Evolutionary conservation across 371 early-diverging fungal genomes (phyloP), one percentile per base, ranked within the genome.

Genomic region (Thermomucor indicae-seudaticae): DNA sequence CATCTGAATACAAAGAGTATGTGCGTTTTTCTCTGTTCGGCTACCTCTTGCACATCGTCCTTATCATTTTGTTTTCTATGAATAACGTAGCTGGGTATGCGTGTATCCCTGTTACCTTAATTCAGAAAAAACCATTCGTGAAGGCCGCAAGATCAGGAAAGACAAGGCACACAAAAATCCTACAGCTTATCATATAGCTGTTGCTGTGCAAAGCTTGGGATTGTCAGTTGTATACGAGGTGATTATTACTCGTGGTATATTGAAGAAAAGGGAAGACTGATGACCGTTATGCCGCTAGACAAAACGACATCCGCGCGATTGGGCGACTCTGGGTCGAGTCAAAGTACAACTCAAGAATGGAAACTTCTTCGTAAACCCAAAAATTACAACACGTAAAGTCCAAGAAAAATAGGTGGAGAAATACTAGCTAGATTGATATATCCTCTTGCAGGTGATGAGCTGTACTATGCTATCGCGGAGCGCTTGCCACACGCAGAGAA

Each of bases 21-120:
- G 51, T 49, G 22, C 6, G 12, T 0, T 16, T 35, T 25, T 50
- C 16, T 42, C 5, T 3, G n/a, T 28, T 3, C 1, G 12, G 31
- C 2, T 27, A 17, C n/a, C n/a, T n/a, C n/a, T n/a, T n/a, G n/a
- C n/a, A n/a, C n/a, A n/a, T n/a, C n/a, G n/a, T n/a, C n/a, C 29
- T 17, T 35, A 23, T 22, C 3, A 10, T 38, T 40, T 8, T 20
- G 17, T 12, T 23, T 50, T 12, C 3, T 45, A 23, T n/a, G 43
- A 35, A 17, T 58, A 44, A 44, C 19, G 29, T 50, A 81, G 78
- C 47, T 87, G 85, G 85, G 75, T 81, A 24, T 75, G 72, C 32
- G 60, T 85, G 0, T 87, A 87, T 64, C 88, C 88, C 22, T 72
- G 79, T 41, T 84, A 87, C 58, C 75, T 87, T 48, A 81, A 85